Evolutionary conservation across 257 asterid genomes (phyloP).

Genomic region (Capsicum pubescens): DNA sequence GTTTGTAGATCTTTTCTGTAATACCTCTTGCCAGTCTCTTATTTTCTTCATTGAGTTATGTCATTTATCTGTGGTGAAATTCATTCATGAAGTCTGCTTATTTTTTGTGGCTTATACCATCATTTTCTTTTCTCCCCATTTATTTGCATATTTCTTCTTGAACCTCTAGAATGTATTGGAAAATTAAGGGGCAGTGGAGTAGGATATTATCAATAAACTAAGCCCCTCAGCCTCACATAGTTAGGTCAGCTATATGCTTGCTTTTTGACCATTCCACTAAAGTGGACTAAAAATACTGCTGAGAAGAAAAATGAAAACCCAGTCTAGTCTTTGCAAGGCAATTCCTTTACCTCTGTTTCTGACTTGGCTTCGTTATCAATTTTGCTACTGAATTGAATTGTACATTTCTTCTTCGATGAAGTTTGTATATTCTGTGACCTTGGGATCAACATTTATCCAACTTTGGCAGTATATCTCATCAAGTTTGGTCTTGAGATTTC

Average conservation of each 20-base stretch:
- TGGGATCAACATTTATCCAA: not conserved
- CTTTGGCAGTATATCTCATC: constrained; percentile 1
- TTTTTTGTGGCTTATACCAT: not conserved
- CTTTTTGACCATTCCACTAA: not conserved
- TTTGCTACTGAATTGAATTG: constrained; percentile 9
- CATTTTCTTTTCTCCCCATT: not conserved
- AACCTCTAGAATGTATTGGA: not conserved
- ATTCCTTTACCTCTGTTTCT: not conserved
- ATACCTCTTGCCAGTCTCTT: constrained; percentile 18
- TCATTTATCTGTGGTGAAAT: not conserved
- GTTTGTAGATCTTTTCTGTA: constrained; percentile 35
- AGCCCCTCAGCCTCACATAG: not conserved
- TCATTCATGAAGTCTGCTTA: not conserved
- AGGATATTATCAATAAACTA: constrained; percentile 10
- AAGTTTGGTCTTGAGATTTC: not conserved
- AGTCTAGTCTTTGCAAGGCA: not conserved
- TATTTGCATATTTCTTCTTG: not conserved
- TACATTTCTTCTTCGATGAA: not conserved
- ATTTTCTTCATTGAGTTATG: not conserved
- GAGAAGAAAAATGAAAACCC: not conserved
- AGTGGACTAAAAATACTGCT: not conserved
- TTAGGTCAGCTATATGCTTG: not conserved
- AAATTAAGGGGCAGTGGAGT: not conserved
- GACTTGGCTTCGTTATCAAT: not conserved
- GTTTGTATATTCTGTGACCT: not conserved